phyloP scores from a whole-genome alignment of 768 basidiomycete genomes.

The Leccinellum luteum region DNA sequence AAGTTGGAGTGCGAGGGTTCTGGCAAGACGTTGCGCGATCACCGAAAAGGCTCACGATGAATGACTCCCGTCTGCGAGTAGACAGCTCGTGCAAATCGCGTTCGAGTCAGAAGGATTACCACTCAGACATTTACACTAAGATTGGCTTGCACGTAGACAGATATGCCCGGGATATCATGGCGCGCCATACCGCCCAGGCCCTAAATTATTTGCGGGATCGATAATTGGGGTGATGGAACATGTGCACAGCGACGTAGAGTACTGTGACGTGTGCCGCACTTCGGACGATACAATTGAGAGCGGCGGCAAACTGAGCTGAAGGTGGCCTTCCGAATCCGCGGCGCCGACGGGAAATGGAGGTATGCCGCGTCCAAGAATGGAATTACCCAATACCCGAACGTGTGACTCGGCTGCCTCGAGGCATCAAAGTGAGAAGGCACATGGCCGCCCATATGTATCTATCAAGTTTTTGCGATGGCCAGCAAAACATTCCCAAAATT shows the following conservation, averaged over 20 bases:
- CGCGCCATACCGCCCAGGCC: background rate
- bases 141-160: slow-evolving; percentile 44
- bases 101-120: slow-evolving; percentile 19
- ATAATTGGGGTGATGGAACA: background rate
- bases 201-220: too few relatives aligned
- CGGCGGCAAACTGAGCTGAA: background rate
- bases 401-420: slow-evolving; percentile 22
- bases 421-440: slow-evolving; percentile 1
- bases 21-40: slow-evolving; percentile 72
- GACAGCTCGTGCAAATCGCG: slow-evolving; percentile 25
- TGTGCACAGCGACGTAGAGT: background rate
- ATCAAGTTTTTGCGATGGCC: slow-evolving; percentile 6
- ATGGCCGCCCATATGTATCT: background rate
- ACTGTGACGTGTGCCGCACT: background rate
- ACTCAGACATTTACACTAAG: slow-evolving; percentile 12
- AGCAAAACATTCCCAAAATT: slow-evolving; percentile 23
- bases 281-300: background rate
- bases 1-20: slow-evolving; percentile 23
- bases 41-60: slow-evolving; percentile 30
- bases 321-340: background rate
- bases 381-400: background rate
- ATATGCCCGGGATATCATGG: slow-evolving; percentile 57
- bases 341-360: background rate
- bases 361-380: background rate
- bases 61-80: slow-evolving; percentile 69